phyloP scores from a whole-genome alignment of 257 asterid species.

The Przewalskia tangutica region DNA sequence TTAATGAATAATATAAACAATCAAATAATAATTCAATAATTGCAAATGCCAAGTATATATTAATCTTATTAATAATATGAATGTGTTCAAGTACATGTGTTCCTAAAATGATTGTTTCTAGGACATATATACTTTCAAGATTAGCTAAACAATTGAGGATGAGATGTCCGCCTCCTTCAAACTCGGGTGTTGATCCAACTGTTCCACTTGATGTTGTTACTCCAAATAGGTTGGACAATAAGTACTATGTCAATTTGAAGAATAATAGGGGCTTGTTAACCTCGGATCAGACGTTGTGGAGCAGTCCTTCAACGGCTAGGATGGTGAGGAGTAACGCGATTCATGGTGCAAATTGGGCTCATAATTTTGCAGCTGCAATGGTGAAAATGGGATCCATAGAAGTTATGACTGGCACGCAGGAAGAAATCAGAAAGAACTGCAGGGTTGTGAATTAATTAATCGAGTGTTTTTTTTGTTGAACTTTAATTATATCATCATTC shows the following conservation, averaged over 20 bases:
- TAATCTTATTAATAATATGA: no score
- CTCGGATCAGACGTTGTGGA: conserved; percentile 27
- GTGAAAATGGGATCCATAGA: conserved; percentile 28
- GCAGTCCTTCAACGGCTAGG: conserved; percentile 11
- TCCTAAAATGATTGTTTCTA: no score
- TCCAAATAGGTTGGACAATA: conserved; percentile 28
- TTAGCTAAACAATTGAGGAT: conserved; percentile 11
- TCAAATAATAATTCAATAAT: no score
- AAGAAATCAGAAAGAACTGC: conserved; percentile 34
- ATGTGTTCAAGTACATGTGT: no score
- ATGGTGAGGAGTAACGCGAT: conserved; percentile 16
- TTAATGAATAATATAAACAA: no score
- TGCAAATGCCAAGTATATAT: no score
- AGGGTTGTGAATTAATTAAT: conserved; percentile 24
- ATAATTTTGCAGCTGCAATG: conserved; percentile 28
- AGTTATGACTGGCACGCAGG: conserved; percentile 21
- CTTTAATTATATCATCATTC: not conserved
- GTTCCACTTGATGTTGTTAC: conserved; percentile 23
- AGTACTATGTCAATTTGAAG: conserved; percentile 19
- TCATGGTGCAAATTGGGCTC: conserved; percentile 12
- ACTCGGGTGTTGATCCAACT: not conserved
- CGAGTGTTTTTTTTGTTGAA: not conserved
- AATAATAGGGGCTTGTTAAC: conserved; percentile 15
- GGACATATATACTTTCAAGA: no score
- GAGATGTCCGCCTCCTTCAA: not conserved